Evolutionary conservation across 257 asterid species (phyloP), one percentile per base, ranked within the genome.

Genomic region (Galeopsis tetrahit): DNA sequence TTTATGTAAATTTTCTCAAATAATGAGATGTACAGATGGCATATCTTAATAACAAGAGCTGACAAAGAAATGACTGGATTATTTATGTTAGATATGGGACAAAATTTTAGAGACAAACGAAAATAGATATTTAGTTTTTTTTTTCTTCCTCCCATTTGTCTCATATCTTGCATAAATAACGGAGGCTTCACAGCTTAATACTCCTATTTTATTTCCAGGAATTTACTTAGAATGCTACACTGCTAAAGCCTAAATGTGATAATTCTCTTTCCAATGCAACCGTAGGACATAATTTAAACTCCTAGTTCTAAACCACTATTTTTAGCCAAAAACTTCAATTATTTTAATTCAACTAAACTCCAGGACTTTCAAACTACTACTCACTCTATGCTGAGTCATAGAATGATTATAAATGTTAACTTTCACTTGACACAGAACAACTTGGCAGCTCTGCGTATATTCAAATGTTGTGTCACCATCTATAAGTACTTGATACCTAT

Each of bases 371-470:
- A 57, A 57, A 21, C 35, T 36, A 17, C 42, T 32, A 2, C 43
- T 61, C 31, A 14, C 21, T 36, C 65, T 49, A 55, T 62, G 72
- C 63, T 55, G 72, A 55, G 36, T 56, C 76, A 17, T 78, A 69
- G 46, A 66, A 58, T 65, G 72, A 44, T 48, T 60, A 62, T 70
- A 70, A 74, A 56, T 69, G 34, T 59, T 39, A 49, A 44, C 60
- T 70, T 68, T 31, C 65, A 67, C 33, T 51, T 52, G 55, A 53
- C 48, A 3, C 51, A 35, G 6, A 13, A 33, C 58, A 66, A 13
- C 76, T 60, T 75, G 64, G 72, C 59, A 59, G 55, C 66, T 65
- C 61, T 68, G 66, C 44, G 28, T 58, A 33, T 62, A 61, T 61
- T 43, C 14, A 42, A 56, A 52, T 70, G 58, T 34, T 7, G n/a